Base-by-base conservation (phyloP, 2,329 filamentous ascomycete genomes). In the Myriosclerotinia scirpicola region DNA sequence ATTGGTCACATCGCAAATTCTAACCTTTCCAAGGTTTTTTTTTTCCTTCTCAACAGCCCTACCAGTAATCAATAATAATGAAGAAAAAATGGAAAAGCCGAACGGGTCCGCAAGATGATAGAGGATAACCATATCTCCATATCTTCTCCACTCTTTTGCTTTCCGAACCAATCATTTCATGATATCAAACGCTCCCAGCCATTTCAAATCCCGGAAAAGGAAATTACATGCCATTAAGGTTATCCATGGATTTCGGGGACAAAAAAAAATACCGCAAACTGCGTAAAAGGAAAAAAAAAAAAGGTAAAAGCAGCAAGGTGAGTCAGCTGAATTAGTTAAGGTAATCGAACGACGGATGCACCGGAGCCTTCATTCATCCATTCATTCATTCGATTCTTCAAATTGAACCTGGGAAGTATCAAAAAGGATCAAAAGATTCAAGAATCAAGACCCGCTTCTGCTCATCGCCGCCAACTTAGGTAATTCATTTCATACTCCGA, bases 141-240 rank as follows among this genome's bases (percentile, higher is more conserved):
- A 15, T 42, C 2, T 42, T 14, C 2, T 15, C 40, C 40, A 42
- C n/a, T 4, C 30, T 38, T 14, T 22, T 12, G 7, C 17, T 12
- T 22, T 61, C 30, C 52, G 40, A 17, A 52, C 61, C 61, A 64
- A 64, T 64, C 7, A 64, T 30, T 0, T 3, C 3, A 8, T 26
- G 30, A 5, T 17, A 64, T 30, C 40, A 48, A 22, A 48, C 61
- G 61, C 61, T 56, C 26, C 61, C 61, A 64, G 40, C 52, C 52
- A 48, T 44, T 22, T n/a, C 34, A 34, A 22, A 59, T 59, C 56
- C 56, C 42, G 46, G 30, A 40, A 62, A 62, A 62, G 34, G 48
- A 62, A 53, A 61, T 61, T 52, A 17, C 9, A 48, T 26, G 12
- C 17, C 7, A 14, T 8, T n/a, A n/a, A n/a, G n/a, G n/a, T n/a